Conservation (phyloP, 768 basidiomycete species). For the Lactarius psammicola region DNA sequence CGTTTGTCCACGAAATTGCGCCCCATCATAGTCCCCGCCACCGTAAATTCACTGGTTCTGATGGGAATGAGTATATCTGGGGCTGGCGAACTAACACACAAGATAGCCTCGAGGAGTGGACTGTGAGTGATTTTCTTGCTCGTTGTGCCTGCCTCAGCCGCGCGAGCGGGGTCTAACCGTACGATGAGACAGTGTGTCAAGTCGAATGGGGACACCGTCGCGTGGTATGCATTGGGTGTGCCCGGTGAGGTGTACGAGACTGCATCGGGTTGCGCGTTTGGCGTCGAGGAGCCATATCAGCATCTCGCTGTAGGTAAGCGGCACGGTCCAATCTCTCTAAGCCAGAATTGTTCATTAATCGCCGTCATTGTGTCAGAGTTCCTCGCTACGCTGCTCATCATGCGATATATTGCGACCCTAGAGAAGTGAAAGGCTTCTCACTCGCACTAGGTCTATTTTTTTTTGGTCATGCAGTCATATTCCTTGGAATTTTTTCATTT, state of each 20-base stretch:
- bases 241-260: constrained; percentile 51
- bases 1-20: not conserved
- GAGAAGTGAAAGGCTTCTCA: constrained; percentile 36
- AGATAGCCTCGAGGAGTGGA: constrained; percentile 64
- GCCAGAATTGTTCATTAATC: not conserved
- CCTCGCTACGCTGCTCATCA: constrained; percentile 58
- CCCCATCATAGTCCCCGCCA: constrained; percentile 8
- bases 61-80: constrained; percentile 64
- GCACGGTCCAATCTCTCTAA: not conserved
- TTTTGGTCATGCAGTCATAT: not conserved
- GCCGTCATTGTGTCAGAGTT: constrained; percentile 44
- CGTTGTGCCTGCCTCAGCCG: not conserved
- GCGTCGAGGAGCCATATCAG: constrained; percentile 58
- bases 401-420: constrained; percentile 58
- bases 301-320: constrained; percentile 55
- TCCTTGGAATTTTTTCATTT: not conserved
- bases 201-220: constrained; percentile 48
- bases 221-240: constrained; percentile 58
- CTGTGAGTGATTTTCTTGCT: constrained; percentile 42
- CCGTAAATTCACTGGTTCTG: constrained; percentile 57
- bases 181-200: constrained; percentile 51
- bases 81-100: constrained; percentile 41
- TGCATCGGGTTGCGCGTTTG: constrained; percentile 62
- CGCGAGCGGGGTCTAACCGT: constrained; percentile 3
- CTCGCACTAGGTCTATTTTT: not conserved